Conservation (phyloP, 345 rosid genomes). For the Chamaenerion angustifolium region DNA sequence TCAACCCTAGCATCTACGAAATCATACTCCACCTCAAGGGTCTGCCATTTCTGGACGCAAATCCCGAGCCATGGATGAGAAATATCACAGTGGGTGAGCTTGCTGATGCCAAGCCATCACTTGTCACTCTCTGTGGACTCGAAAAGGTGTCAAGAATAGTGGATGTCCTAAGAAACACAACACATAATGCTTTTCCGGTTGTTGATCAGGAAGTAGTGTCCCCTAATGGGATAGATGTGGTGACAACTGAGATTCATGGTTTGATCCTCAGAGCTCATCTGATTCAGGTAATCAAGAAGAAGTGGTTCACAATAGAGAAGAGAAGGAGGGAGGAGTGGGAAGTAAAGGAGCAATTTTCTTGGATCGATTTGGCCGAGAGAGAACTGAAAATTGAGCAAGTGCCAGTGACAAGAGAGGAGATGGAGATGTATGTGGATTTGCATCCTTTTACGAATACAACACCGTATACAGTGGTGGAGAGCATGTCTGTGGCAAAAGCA, state of each 20-base stretch:
- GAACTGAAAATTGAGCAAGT: conserved; percentile 53
- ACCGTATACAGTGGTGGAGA: conserved; percentile 75
- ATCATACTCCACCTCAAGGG: conserved; percentile 77
- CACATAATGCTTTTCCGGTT: conserved; percentile 65
- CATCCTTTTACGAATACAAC: conserved; percentile 87
- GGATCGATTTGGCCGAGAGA: conserved; percentile 77
- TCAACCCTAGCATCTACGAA: conserved; percentile 80
- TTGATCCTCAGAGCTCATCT: conserved; percentile 76
- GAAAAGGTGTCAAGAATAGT: conserved; percentile 73
- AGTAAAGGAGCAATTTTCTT: conserved; percentile 56
- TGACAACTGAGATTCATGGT: conserved; percentile 49
- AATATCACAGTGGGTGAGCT: conserved; percentile 75
- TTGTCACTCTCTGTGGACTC: conserved; percentile 52
- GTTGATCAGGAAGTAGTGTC: conserved; percentile 35
- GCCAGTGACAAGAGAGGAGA: conserved; percentile 47
- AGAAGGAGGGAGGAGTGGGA: conserved; percentile 82
- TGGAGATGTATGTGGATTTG: conserved; percentile 78
- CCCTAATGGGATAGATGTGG: conserved; percentile 24
- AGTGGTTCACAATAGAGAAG: conserved; percentile 66
- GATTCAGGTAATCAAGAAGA: conserved; percentile 51
- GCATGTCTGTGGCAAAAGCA: conserved; percentile 90
- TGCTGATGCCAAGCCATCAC: conserved; percentile 58
- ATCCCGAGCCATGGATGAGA: conserved; percentile 97
- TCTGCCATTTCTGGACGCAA: conserved; percentile 77
- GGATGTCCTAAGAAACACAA: conserved; percentile 60